Evolutionary conservation across 176 grass and related monocot species (phyloP), one percentile per base, ranked within the genome.

Genomic region (Aegilops umbellulata): DNA sequence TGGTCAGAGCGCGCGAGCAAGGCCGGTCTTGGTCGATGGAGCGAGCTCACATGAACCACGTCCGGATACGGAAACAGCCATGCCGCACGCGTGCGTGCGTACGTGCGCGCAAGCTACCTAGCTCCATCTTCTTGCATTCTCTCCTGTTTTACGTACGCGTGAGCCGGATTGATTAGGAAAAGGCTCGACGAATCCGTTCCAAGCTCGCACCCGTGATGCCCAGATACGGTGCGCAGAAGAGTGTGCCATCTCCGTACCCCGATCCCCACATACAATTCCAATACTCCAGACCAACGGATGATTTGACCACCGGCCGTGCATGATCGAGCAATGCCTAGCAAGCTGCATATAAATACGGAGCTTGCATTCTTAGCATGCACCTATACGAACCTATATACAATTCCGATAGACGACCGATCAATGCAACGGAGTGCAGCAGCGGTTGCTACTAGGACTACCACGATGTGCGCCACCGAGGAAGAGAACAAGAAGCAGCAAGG

Each of bases 11-110:
- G 24, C 39, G 60, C 10, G 14, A 9, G 41, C 10, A 1, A 11
- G 17, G 63, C 26, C 23, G 61, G 24, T 63, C 60, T 24, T 25
- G 60, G n/a, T 63, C 60, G 4, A 24, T 24, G 22, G 77, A 1
- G 25, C 14, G 44, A 82, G 51, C 47, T 89, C 88, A 90, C 88
- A 82, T 77, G 88, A 90, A 90, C 70, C 71, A 77, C 78, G 71
- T 13, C 66, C 78, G 2, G 39, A 77, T 39, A 30, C 11, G 78
- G 78, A 31, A 77, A 62, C 62, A 83, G 7, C 3, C 7, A 13
- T 5, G 3, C 63, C 24, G 44, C 4, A 26, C 70, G 39, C 11
- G 0, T 13, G 39, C 38, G 25, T 22, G 32, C 65, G 65, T 22
- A 16, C 65, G 64, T 27, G 34, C 35, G 12, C 49, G 5, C 49